Percentiles rank a stretch among this genome's conserved stretches.
Conservation (phyloP, 768 basidiomycete species). For the Lyophyllum atratum region DNA sequence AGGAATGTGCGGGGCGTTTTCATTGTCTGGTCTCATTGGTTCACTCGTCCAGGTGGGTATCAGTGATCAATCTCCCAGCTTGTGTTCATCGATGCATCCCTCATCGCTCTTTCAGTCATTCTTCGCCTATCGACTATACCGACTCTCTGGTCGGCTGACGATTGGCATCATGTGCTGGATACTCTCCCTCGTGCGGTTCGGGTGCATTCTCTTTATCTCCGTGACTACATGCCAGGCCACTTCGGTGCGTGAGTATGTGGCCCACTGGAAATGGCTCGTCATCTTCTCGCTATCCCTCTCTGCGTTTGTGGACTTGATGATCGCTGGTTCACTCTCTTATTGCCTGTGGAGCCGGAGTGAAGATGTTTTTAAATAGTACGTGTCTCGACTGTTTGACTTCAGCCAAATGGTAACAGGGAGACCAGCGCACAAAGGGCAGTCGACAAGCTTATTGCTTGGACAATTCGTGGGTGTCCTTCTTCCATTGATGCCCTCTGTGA, state of each 20-base stretch:
- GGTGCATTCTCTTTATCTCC: conserved; percentile 3
- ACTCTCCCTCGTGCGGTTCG: conserved; percentile 7
- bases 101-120: conserved; percentile 5
- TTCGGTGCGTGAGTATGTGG: conserved; percentile 1
- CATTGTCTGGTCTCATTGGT: conserved; percentile 8
- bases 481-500: background rate
- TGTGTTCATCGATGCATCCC: background rate
- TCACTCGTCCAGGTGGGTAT: conserved; percentile 8
- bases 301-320: conserved; percentile 8
- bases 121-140: conserved; percentile 15
- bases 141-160: background rate
- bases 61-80: background rate
- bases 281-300: conserved; percentile 6
- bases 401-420: background rate
- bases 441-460: conserved; percentile 14
- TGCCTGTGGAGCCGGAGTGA: conserved; percentile 3
- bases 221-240: conserved; percentile 7
- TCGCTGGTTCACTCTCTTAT: conserved; percentile 7
- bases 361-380: conserved; percentile 8
- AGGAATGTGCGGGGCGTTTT: conserved; percentile 10
- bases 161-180: conserved; percentile 13
- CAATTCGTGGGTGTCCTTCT: conserved; percentile 12
- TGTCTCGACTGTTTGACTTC: background rate
- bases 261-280: conserved; percentile 8
- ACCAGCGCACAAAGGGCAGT: conserved; percentile 9